These are phyloP conservation scores for Calamus simplicifolius DNA, from an alignment of 176 grass and related monocot genomes.

Conservation along the genomic window DNA sequence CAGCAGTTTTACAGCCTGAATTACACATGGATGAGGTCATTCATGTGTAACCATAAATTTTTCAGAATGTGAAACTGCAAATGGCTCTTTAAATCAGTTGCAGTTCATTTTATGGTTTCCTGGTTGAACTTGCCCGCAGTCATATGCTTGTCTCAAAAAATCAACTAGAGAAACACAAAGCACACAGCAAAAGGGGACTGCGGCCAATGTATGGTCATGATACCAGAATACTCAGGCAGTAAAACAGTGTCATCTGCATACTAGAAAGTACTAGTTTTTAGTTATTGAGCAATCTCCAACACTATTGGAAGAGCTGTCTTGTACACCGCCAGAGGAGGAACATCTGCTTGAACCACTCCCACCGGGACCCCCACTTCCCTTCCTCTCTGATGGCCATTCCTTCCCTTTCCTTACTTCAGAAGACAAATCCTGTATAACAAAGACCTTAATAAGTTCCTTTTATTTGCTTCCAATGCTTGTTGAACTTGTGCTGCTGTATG, in stretches of 20 bases:
- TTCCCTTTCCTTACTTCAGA: constrained; percentile 50
- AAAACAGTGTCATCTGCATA: too few species aligned
- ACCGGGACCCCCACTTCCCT: constrained; percentile 29
- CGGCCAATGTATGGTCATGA: too few species aligned
- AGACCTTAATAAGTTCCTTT: constrained; percentile 6
- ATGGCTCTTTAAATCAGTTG: background rate
- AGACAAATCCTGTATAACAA: constrained; percentile 44
- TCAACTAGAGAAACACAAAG: background rate
- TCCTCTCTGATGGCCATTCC: constrained; percentile 23
- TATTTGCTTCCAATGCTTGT: constrained; percentile 3
- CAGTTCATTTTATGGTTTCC: background rate
- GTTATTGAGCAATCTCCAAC: constrained; percentile 26
- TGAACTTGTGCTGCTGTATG: background rate
- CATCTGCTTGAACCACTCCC: constrained; percentile 52
- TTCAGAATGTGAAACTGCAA: constrained; percentile 4
- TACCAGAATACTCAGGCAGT: too few species aligned
- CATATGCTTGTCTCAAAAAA: constrained; percentile 5
- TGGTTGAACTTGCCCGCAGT: background rate
- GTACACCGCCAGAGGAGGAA: constrained; percentile 36
- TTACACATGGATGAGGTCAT: background rate
- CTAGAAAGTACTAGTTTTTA: constrained; percentile 8
- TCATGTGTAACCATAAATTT: background rate
- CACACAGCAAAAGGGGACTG: too few species aligned
- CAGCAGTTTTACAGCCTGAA: background rate
- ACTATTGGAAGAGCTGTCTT: constrained; percentile 43